A percentile compares a stretch with the other conserved stretches of the same genome.
These are phyloP conservation scores for Erythrobasidium hasegawianum DNA, from an alignment of 1,284 basidiomycete species.

Conservation along the genomic window DNA sequence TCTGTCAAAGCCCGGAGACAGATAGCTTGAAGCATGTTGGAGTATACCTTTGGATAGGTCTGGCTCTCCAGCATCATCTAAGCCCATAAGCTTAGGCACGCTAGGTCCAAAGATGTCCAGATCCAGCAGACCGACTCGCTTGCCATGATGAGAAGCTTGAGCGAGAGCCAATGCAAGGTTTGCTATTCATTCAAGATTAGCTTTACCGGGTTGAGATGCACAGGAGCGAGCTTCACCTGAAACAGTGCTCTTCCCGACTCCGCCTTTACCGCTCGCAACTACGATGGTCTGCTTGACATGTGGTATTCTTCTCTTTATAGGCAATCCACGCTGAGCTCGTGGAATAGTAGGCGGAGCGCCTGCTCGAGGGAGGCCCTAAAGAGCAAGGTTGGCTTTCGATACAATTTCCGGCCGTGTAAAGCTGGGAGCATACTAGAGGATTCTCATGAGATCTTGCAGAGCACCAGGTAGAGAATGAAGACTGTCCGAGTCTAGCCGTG, in stretches of 20 bases:
- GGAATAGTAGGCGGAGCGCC: conserved; percentile 44
- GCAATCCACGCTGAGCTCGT: conserved; percentile 50
- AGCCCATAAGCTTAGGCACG: conserved; percentile 89
- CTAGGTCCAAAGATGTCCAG: conserved; percentile 96
- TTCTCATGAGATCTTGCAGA: conserved; percentile 33
- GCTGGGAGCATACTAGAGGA: conserved; percentile 27
- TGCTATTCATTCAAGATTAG: no score
- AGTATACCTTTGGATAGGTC: conserved; percentile 67
- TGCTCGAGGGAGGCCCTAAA: conserved; percentile 42
- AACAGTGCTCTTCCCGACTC: conserved; percentile 93
- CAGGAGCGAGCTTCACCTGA: conserved; percentile 63
- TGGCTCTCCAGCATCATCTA: conserved; percentile 76
- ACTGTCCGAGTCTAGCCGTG: conserved; percentile 10
- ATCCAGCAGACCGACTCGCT: conserved; percentile 79
- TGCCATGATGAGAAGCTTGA: conserved; percentile 47
- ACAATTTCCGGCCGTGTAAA: neutral
- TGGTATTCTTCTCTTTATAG: conserved; percentile 53
- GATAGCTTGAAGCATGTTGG: conserved; percentile 40
- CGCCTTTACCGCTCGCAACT: conserved; percentile 92
- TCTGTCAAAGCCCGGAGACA: no score
- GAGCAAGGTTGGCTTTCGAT: conserved; percentile 1
- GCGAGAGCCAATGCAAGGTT: conserved; percentile 78
- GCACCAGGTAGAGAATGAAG: conserved; percentile 13
- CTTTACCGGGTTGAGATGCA: no score
- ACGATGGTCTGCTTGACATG: conserved; percentile 63